These are phyloP conservation scores for Zea luxurians DNA, from an alignment of 176 grass and related monocot species.

Conservation along the genomic window DNA sequence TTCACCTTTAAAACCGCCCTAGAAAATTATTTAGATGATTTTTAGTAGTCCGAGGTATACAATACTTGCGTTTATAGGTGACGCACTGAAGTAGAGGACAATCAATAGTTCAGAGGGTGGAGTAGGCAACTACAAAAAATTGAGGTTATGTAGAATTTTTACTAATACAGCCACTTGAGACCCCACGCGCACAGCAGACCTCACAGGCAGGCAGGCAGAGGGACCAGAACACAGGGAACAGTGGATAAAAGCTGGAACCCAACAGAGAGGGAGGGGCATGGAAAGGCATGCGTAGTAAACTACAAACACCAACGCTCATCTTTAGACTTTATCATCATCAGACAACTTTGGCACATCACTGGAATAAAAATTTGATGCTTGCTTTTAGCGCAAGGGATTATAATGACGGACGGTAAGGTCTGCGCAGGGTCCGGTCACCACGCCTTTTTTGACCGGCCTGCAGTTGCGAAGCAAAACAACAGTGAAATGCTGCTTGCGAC, in stretches of 20 bases:
- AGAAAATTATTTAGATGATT: no score
- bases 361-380: constrained; percentile 56
- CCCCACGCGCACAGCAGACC: constrained; percentile 36
- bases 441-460: constrained; percentile 50
- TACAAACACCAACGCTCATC: constrained; percentile 62
- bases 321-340: constrained; percentile 55
- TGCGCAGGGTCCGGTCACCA: constrained; percentile 32
- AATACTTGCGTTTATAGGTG: no score
- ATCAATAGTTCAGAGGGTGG: no score
- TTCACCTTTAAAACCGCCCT: no score
- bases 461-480: constrained; percentile 32
- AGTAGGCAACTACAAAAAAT: no score
- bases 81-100: no score
- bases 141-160: no score
- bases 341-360: constrained; percentile 49
- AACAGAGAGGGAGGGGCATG: constrained; percentile 27
- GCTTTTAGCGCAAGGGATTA: constrained; percentile 78
- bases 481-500: constrained; percentile 40
- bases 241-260: constrained; percentile 57
- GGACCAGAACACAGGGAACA: constrained; percentile 42
- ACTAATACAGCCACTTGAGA: constrained; percentile 39
- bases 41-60: no score
- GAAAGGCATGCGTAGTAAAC: constrained; percentile 56
- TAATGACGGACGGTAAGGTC: constrained; percentile 43
- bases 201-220: constrained; percentile 3